Evolutionary conservation across 2,329 filamentous ascomycete genomes (phyloP).

Genomic region (Cladosporium halotolerans): DNA sequence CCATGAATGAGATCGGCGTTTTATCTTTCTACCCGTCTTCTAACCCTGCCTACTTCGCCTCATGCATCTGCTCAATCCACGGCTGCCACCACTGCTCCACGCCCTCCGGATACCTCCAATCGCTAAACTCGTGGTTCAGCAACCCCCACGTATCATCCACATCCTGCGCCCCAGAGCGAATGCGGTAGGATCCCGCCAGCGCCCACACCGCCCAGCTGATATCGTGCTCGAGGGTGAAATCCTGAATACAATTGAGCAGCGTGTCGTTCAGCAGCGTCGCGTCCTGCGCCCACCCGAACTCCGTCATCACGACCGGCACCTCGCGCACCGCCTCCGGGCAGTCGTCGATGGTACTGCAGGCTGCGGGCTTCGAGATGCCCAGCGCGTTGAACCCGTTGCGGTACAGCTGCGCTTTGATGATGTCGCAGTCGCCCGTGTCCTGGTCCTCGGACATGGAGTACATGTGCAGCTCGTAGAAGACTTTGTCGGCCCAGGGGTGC

Average conservation of each 20-base stretch:
- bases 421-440: slow-evolving; percentile 40
- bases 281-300: slow-evolving; percentile 35
- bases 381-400: slow-evolving; percentile 46
- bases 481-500: slow-evolving; percentile 44
- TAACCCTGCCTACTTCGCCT: slow-evolving; percentile 20
- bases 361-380: slow-evolving; percentile 30
- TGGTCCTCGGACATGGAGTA: slow-evolving; percentile 33
- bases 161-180: slow-evolving; percentile 41
- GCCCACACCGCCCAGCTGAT: slow-evolving; percentile 48
- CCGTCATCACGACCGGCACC: slow-evolving; percentile 33
- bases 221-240: slow-evolving; percentile 40
- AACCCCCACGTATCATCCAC: slow-evolving; percentile 45
- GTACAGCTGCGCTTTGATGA: slow-evolving; percentile 46
- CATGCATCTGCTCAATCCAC: slow-evolving; percentile 42
- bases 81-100: slow-evolving; percentile 48
- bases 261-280: slow-evolving; percentile 38
- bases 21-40: no score
- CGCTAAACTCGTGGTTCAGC: slow-evolving; percentile 42
- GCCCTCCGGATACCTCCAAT: slow-evolving; percentile 41
- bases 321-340: slow-evolving; percentile 31
- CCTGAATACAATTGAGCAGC: slow-evolving; percentile 42
- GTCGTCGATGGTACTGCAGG: slow-evolving; percentile 31
- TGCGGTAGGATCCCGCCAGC: slow-evolving; percentile 44
- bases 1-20: no score
- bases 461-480: slow-evolving; percentile 44